Evolutionary conservation across 768 basidiomycete genomes (phyloP).

Genomic region (Psilocybe sp.): DNA sequence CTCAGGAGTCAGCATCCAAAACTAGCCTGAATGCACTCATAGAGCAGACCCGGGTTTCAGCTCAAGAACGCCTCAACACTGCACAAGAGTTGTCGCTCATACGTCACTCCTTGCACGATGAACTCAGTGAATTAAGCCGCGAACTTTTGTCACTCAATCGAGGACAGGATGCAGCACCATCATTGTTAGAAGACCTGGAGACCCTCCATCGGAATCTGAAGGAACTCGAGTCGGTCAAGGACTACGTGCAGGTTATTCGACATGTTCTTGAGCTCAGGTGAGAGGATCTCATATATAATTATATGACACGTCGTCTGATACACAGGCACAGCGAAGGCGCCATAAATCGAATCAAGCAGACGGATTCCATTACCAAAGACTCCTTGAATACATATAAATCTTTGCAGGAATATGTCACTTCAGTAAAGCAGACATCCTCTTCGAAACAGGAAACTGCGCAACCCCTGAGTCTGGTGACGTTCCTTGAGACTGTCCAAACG

Average conservation of each 20-base stretch:
- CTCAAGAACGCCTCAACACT: slow-evolving; percentile 49
- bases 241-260: slow-evolving; percentile 75
- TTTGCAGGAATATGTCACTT: slow-evolving; percentile 58
- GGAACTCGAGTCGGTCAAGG: slow-evolving; percentile 72
- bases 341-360: slow-evolving; percentile 46
- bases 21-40: slow-evolving; percentile 44
- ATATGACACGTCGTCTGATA: slow-evolving; percentile 3
- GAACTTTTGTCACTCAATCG: slow-evolving; percentile 60
- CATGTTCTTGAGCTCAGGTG: slow-evolving; percentile 73
- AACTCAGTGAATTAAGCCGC: slow-evolving; percentile 63
- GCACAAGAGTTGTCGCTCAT: slow-evolving; percentile 76
- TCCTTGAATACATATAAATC: slow-evolving; percentile 56
- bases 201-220: slow-evolving; percentile 71
- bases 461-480: slow-evolving; percentile 55
- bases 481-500: slow-evolving; percentile 61
- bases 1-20: slow-evolving; percentile 58
- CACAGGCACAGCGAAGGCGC: slow-evolving; percentile 50
- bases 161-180: slow-evolving; percentile 47
- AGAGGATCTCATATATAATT: slow-evolving; percentile 13
- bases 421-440: slow-evolving; percentile 45
- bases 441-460: slow-evolving; percentile 49
- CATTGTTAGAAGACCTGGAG: slow-evolving; percentile 81
- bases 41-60: slow-evolving; percentile 41
- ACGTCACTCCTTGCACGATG: slow-evolving; percentile 75
- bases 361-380: slow-evolving; percentile 35